Conservation (phyloP, 768 basidiomycete genomes). For the Ramaria sp. region DNA sequence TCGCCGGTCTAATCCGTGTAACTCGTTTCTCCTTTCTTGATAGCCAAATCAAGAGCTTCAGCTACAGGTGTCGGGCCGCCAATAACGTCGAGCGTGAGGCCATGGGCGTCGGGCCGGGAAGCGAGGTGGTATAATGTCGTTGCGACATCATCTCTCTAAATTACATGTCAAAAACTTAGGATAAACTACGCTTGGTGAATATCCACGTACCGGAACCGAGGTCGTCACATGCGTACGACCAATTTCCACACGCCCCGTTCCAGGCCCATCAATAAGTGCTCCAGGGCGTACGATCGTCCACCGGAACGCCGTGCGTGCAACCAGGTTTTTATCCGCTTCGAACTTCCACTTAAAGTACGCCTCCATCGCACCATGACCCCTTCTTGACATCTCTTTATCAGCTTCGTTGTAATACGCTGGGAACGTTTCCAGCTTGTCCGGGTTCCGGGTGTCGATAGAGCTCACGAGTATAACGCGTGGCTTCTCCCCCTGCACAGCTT, state of each 20-base stretch:
- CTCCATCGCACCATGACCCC: constrained; percentile 33
- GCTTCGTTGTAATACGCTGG: constrained; percentile 40
- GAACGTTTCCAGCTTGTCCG: constrained; percentile 24
- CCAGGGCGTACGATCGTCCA: constrained; percentile 64
- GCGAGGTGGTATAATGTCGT: constrained; percentile 33
- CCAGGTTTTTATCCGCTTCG: constrained; percentile 31
- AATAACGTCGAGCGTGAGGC: constrained; percentile 49
- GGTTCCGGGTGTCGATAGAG: constrained; percentile 44
- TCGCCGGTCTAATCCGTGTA: constrained; percentile 16
- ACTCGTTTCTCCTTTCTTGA: constrained; percentile 38
- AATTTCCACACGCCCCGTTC: constrained; percentile 38
- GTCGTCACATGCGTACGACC: constrained; percentile 41
- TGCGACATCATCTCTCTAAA: constrained; percentile 50
- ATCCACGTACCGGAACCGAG: constrained; percentile 34
- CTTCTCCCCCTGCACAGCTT: constrained; percentile 33
- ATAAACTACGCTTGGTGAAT: neutral
- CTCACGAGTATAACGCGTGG: constrained; percentile 51
- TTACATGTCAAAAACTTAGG: neutral
- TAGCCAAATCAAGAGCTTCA: constrained; percentile 36
- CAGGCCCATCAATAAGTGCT: constrained; percentile 36
- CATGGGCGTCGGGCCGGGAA: constrained; percentile 41
- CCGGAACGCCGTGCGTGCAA: constrained; percentile 40
- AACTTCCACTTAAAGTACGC: constrained; percentile 31
- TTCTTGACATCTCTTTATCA: constrained; percentile 33
- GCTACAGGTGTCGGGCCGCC: constrained; percentile 38